phyloP scores from a whole-genome alignment of 2,329 filamentous ascomycete genomes.

The Colletotrichum camelliae region DNA sequence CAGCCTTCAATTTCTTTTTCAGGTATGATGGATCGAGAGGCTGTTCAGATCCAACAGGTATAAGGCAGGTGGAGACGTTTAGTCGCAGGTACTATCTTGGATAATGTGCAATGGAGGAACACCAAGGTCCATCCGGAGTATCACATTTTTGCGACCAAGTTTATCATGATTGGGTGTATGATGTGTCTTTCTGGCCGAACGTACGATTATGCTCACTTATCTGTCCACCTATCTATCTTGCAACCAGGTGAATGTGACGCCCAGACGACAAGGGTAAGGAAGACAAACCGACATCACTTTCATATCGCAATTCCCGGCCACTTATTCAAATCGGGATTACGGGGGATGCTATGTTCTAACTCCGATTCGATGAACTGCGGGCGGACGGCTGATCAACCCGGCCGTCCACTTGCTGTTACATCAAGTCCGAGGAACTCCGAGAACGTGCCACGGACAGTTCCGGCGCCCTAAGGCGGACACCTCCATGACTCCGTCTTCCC shows the following conservation, averaged over 20 bases:
- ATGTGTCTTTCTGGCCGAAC: too few species aligned
- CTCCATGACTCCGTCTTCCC: background rate
- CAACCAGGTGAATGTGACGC: background rate
- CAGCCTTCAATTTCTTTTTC: rapidly evolving
- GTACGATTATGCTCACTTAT: background rate
- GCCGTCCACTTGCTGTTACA: background rate
- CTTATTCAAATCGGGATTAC: background rate
- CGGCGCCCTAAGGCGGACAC: background rate
- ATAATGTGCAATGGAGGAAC: background rate
- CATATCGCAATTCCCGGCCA: background rate
- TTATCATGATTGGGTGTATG: too few species aligned
- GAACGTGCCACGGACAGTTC: background rate
- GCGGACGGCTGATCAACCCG: background rate
- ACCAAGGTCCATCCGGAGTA: too few species aligned
- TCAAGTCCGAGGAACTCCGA: background rate
- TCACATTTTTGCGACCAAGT: too few species aligned
- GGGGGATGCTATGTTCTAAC: background rate
- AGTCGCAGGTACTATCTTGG: rapidly evolving
- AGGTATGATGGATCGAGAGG: background rate
- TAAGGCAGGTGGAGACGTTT: background rate
- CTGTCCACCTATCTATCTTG: background rate
- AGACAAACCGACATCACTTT: background rate
- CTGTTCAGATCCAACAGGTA: background rate
- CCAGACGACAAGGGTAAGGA: background rate
- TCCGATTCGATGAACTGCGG: background rate